These are phyloP conservation scores for Athelia sp. DNA, from an alignment of 1,284 basidiomycete genomes.

Conservation along the genomic window DNA sequence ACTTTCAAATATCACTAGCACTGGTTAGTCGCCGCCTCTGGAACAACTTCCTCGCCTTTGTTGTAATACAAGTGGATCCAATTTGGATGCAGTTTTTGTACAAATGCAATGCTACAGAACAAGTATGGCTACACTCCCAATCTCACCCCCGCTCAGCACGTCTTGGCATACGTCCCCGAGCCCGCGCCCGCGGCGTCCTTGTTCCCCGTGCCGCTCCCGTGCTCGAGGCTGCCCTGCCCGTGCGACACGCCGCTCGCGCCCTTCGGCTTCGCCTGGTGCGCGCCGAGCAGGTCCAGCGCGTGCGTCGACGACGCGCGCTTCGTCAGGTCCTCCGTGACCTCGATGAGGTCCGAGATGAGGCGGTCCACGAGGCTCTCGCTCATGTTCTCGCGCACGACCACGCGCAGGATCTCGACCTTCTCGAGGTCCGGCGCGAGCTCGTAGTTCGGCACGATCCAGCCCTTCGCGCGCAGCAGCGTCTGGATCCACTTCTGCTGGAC, in stretches of 20 bases:
- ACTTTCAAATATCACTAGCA: too few species aligned
- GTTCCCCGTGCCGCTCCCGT: slow-evolving; percentile 32
- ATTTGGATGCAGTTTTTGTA: too few species aligned
- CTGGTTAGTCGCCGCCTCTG: too few species aligned
- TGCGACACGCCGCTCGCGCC: too few species aligned
- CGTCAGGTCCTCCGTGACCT: slow-evolving; percentile 52
- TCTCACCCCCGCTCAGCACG: slow-evolving; percentile 41
- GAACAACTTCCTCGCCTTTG: too few species aligned
- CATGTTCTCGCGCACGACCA: slow-evolving; percentile 79
- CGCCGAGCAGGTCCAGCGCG: slow-evolving; percentile 42
- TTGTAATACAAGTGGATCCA: too few species aligned
- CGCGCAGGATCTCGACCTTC: slow-evolving; percentile 75
- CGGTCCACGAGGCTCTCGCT: slow-evolving; percentile 55
- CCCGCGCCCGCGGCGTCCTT: slow-evolving; percentile 18
- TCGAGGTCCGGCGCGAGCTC: slow-evolving; percentile 71
- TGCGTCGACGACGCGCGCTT: slow-evolving; percentile 43
- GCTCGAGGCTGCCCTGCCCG: slow-evolving; percentile 32
- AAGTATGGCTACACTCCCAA: too few species aligned
- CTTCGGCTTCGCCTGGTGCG: slow-evolving; percentile 29
- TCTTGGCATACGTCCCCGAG: slow-evolving; percentile 63
- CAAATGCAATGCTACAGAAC: too few species aligned
- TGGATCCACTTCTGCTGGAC: slow-evolving; percentile 91
- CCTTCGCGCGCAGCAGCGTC: slow-evolving; percentile 67
- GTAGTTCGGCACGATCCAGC: slow-evolving; percentile 90
- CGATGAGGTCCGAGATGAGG: slow-evolving; percentile 41